phyloP scores from a whole-genome alignment of 148 eudicot genomes.

The Oxyria digyna region DNA sequence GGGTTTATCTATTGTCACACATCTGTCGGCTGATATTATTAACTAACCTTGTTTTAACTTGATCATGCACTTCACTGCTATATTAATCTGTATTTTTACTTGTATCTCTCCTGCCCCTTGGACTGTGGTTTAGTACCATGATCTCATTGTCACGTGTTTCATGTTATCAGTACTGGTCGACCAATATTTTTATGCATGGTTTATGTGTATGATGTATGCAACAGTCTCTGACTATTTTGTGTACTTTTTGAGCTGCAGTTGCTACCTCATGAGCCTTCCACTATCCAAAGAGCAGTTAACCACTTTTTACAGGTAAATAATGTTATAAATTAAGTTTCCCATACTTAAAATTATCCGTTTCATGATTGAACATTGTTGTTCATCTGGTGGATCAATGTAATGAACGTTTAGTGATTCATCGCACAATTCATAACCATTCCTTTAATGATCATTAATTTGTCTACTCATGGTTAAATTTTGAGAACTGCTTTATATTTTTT shows the following conservation, averaged over 20 bases:
- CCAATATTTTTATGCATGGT: background rate
- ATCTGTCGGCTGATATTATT: background rate
- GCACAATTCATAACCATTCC: background rate
- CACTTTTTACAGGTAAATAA: conserved; percentile 71
- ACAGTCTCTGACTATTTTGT: background rate
- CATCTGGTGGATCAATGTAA: background rate
- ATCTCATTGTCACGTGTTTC: background rate
- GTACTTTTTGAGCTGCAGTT: conserved; percentile 33
- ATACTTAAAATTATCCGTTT: background rate
- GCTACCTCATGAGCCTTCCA: conserved; percentile 82
- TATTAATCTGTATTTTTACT: background rate
- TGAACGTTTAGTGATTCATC: background rate
- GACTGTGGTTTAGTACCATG: background rate
- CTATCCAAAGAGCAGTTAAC: conserved; percentile 78
- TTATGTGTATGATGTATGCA: background rate
- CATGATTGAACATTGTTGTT: background rate
- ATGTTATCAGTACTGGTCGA: background rate
- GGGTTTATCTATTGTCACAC: background rate
- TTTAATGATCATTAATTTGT: background rate
- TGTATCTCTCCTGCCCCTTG: background rate
- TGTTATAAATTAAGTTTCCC: background rate
- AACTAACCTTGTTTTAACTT: too few species aligned
- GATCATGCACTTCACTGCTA: background rate
- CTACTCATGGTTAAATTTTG: background rate
- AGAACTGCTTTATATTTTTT: background rate